These are phyloP conservation scores for Cladophialophora yegresii DNA, from an alignment of 2,329 filamentous ascomycete species.

Conservation along the genomic window DNA sequence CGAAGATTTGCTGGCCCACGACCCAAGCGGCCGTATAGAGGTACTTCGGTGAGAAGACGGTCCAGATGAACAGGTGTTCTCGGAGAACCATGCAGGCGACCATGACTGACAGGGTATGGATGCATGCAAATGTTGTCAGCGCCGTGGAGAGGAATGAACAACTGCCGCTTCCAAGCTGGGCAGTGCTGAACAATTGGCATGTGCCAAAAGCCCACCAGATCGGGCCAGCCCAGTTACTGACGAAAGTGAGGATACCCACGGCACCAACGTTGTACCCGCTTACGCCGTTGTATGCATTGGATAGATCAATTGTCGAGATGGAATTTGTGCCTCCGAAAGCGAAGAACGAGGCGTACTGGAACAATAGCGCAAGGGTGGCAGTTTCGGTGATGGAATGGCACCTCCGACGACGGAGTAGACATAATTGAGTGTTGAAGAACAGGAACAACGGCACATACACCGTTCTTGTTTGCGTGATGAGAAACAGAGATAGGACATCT, in stretches of 20 bases:
- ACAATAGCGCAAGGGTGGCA: constrained; percentile 69
- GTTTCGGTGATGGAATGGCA: constrained; percentile 55
- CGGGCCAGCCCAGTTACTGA: constrained; percentile 87
- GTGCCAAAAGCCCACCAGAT: constrained; percentile 80
- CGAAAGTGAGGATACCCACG: constrained; percentile 81
- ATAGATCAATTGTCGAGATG: constrained; percentile 92
- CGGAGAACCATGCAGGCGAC: constrained; percentile 78
- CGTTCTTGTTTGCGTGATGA: constrained; percentile 81
- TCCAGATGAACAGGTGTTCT: constrained; percentile 97
- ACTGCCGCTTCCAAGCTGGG: constrained; percentile 10
- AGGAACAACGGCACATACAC: constrained; percentile 85
- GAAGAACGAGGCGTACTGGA: constrained; percentile 85
- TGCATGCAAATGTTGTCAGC: constrained; percentile 61
- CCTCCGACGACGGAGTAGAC: constrained; percentile 52
- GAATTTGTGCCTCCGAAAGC: constrained; percentile 88
- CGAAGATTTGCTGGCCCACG: constrained; percentile 72
- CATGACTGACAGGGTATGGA: constrained; percentile 75
- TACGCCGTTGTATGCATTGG: constrained; percentile 92
- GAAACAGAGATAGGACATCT: constrained; percentile 72
- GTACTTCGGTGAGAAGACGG: constrained; percentile 96
- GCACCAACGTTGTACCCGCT: constrained; percentile 74
- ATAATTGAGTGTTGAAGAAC: constrained; percentile 66
- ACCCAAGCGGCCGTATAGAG: constrained; percentile 90
- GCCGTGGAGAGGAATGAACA: constrained; percentile 62
- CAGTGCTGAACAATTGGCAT: constrained; percentile 24